Percentiles rank a stretch among this genome's conserved stretches.
These are phyloP conservation scores for Pachysandra terminalis DNA, from an alignment of 164 flowering plant genomes.

Conservation along the genomic window DNA sequence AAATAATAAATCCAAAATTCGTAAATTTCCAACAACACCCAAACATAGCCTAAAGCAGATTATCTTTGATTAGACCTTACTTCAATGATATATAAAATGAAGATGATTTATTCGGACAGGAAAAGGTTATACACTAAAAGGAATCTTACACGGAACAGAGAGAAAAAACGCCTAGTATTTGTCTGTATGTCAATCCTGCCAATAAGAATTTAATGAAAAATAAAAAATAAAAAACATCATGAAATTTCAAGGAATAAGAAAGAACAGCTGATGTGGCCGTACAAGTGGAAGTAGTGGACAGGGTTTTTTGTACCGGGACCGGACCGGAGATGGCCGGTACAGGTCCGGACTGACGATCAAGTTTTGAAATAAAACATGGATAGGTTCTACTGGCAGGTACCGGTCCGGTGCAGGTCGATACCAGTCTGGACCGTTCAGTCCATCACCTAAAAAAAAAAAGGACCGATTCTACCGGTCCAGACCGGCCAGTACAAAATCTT, in stretches of 20 bases:
- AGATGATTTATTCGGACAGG: not conserved
- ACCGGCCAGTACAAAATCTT: no score
- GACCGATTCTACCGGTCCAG: no score
- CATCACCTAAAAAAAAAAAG: no score
- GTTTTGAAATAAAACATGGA: not conserved
- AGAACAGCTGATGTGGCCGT: not conserved
- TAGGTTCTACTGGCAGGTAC: no score
- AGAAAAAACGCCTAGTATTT: slow-evolving; percentile 70
- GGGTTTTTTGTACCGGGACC: no score
- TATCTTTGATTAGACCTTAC: not conserved
- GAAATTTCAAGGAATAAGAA: not conserved
- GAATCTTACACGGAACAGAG: slow-evolving; percentile 68
- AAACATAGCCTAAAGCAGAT: no score
- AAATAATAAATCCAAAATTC: no score
- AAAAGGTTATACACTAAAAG: not conserved
- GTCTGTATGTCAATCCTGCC: slow-evolving; percentile 94
- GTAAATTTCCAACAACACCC: no score
- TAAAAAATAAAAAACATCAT: not conserved
- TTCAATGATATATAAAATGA: slow-evolving; percentile 4
- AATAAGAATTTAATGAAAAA: slow-evolving; percentile 3
- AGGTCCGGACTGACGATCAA: not conserved
- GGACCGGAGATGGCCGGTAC: no score
- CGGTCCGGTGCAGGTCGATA: no score
- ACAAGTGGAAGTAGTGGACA: not conserved
- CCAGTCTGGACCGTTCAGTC: no score